Evolutionary conservation across 2,329 filamentous ascomycete genomes (phyloP), one percentile per base, ranked within the genome.

Genomic region (Claviceps fusiformis): DNA sequence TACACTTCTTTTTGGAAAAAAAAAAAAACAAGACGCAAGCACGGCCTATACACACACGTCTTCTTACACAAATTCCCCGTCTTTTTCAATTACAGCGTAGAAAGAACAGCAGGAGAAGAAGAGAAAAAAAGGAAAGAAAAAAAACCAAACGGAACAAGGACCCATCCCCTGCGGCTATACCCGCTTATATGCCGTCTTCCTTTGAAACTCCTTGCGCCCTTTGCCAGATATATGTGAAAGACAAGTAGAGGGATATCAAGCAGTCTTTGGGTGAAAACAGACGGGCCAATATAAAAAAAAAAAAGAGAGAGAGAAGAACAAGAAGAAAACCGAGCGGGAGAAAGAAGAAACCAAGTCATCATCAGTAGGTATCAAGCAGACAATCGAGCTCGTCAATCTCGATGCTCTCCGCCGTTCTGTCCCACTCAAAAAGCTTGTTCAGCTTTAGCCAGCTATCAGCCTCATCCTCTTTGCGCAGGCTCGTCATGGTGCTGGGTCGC

Each of bases 311-410:
- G 19, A 19, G 19, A 19, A 19, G 19, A 19, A 1, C 19, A 19
- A 19, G 19, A 19, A 19, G 19, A 1, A 19, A 19, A 1, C 19
- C 19, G 19, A 19, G 19, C 19, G 19, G 19, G 1, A 19, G 19
- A 35, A 24, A 10, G 24, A 53, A 44, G 53, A 49, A 31, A 15
- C 17, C 19, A 9, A 7, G 13, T 15, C 37, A 29, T 15, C 37
- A 29, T 77, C 72, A 89, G 68, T 83, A 89, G 61, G 81, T 84
- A 65, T 87, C 85, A 64, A 96, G 81, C 67, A 96, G 80, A 62
- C 87, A 83, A 65, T 97, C 92, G 29, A 97, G 82, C 75, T 98
- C 93, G 50, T 95, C 89, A 51, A 97, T 81, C 68, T 95, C 90
- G 62, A 97, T 85, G 60, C 83, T 87, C 73, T 97, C 93, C 1